These are phyloP conservation scores for Fusarium algeriense DNA, from an alignment of 2,329 filamentous ascomycete species.

Conservation along the genomic window DNA sequence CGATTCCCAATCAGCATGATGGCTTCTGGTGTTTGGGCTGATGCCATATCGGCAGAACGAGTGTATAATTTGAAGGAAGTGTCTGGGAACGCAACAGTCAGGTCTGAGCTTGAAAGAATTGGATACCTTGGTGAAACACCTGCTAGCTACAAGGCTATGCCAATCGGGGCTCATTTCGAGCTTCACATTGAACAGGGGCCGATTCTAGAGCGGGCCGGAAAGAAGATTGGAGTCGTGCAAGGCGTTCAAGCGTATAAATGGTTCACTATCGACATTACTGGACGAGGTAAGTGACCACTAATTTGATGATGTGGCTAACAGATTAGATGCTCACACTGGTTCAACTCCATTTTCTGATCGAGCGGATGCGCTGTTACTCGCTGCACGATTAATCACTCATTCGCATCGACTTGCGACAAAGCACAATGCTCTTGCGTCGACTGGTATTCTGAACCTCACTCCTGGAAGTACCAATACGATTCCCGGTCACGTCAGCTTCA, in stretches of 20 bases:
- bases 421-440: slow-evolving; percentile 45
- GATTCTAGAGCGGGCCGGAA: slow-evolving; percentile 30
- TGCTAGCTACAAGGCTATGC: slow-evolving; percentile 49
- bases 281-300: slow-evolving; percentile 29
- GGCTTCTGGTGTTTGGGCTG: slow-evolving; percentile 82
- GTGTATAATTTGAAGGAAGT: slow-evolving; percentile 75
- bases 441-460: slow-evolving; percentile 44
- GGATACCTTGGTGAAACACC: slow-evolving; percentile 72
- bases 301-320: slow-evolving; percentile 14
- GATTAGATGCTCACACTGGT: slow-evolving; percentile 50
- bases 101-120: slow-evolving; percentile 73
- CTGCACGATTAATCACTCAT: slow-evolving; percentile 47
- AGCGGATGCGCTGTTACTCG: slow-evolving; percentile 49
- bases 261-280: slow-evolving; percentile 44
- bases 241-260: slow-evolving; percentile 47
- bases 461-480: slow-evolving; percentile 78
- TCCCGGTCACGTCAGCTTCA: slow-evolving; percentile 73
- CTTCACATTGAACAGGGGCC: slow-evolving; percentile 81
- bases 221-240: slow-evolving; percentile 37
- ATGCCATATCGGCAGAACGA: slow-evolving; percentile 68
- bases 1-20: slow-evolving; percentile 82
- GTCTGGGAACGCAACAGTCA: slow-evolving; percentile 48
- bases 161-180: slow-evolving; percentile 83
- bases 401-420: slow-evolving; percentile 44
- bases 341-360: slow-evolving; percentile 48